A percentile compares a stretch with the other conserved stretches of the same genome.
phyloP scores from a whole-genome alignment of 1,284 basidiomycete genomes.

The Fomitopsis pinicola region DNA sequence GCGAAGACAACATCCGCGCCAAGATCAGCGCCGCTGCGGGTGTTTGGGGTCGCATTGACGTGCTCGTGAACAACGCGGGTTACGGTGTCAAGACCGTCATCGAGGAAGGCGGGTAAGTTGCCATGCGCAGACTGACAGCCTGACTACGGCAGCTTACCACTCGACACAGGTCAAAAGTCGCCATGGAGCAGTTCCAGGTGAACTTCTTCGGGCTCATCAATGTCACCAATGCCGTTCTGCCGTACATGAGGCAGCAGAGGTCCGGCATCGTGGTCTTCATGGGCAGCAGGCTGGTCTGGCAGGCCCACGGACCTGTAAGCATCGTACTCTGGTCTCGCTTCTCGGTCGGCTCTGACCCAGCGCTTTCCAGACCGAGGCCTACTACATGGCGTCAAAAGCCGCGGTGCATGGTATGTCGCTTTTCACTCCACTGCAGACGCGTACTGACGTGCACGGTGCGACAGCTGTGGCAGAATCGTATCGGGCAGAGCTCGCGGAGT shows the following conservation, averaged over 20 bases:
- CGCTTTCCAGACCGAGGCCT: constrained; percentile 26
- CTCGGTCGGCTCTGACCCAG: not conserved
- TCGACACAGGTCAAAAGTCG: not conserved
- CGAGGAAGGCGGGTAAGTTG: constrained; percentile 33
- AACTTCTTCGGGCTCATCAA: constrained; percentile 30
- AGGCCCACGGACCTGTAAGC: constrained; percentile 6
- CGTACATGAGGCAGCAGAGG: constrained; percentile 26
- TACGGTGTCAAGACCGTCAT: constrained; percentile 29
- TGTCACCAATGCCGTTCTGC: constrained; percentile 27
- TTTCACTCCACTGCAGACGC: not conserved
- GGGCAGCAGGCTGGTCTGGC: constrained; percentile 32
- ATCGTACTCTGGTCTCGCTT: not conserved
- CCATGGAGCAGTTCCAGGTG: constrained; percentile 18
- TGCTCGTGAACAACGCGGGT: constrained; percentile 59
- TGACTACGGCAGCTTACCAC: constrained; percentile 17
- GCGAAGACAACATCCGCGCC: constrained; percentile 26
- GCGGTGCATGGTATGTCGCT: constrained; percentile 38
- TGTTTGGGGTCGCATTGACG: constrained; percentile 50
- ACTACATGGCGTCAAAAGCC: constrained; percentile 53
- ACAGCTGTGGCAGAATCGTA: constrained; percentile 20
- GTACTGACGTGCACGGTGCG: not conserved
- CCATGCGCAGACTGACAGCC: not conserved
- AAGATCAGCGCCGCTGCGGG: constrained; percentile 38
- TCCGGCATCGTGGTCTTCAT: constrained; percentile 29
- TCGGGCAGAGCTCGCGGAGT: constrained; percentile 16